Base-by-base conservation (phyloP, 192 early-diverging fungal genomes). In the Funneliformis geosporum region DNA sequence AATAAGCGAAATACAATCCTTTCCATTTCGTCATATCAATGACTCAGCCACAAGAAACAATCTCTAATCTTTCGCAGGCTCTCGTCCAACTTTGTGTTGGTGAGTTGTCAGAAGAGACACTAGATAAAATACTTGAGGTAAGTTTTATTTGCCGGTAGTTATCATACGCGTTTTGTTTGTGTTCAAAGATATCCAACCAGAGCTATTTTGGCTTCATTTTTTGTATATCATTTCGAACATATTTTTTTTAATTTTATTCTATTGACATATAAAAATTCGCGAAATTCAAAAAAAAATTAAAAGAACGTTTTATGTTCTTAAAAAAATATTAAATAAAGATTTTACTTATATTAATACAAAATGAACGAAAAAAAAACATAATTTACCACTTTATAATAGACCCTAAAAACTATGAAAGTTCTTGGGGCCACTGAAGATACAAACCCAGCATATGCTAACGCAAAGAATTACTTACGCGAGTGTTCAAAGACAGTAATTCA, bases 401-500 rank as follows among this genome's bases (percentile, higher is more conserved):
- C 23, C 23, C 23, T 84, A 23, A 65, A 78, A 55, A 82, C 75
- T 44, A 83, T 93, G 83, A 89, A 93, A 73, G 81, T 85, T 21
- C 85, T 84, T 14, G 95, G 95, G n/a, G 90, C 93, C 11, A 96
- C 89, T 11, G 94, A 97, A 86, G 88, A 88, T 33, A 94, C 89
- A 78, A 90, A 91, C 81, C 85, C 87, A 21, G 92, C 95, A 79
- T 93, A 88, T 79, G 94, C 93, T 44, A 85, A 89, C 76, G 85
- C 95, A 46, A 83, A 95, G 85, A 67, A 78, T 0, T 78, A 90
- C 25, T 80, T 95, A 55, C 84, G 89, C n/a, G 81, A 85, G 18
- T 84, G 84, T 44, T 47, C 44, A 79, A 82, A 80, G 77, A 9
- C 85, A 85, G 70, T 82, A 79, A 73, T 84, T 84, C 25, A 50